A percentile compares a stretch with the other conserved stretches of the same genome.
Conservation (phyloP, 345 rosid species). For the Heritiera littoralis region DNA sequence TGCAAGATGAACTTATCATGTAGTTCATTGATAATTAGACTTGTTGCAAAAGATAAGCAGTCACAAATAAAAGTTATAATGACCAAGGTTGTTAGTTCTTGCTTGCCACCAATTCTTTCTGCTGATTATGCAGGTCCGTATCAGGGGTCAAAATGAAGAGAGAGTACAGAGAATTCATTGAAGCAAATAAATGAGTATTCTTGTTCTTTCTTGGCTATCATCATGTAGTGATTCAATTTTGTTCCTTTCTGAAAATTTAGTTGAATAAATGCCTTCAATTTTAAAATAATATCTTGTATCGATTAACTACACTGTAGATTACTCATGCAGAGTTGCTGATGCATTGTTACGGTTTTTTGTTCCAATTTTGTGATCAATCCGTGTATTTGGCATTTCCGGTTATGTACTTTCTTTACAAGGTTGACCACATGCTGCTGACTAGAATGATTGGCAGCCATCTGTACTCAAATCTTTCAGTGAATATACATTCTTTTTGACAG, state of each 20-base stretch:
- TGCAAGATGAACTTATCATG: neutral
- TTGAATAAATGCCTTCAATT: constrained; percentile 3
- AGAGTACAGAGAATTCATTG: constrained; percentile 89
- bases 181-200: constrained; percentile 64
- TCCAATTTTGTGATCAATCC: neutral
- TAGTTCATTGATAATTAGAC: neutral
- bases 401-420: neutral
- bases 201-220: neutral
- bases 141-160: constrained; percentile 96
- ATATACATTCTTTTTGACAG: neutral
- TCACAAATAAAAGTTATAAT: neutral
- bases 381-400: neutral
- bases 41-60: neutral
- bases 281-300: constrained; percentile 12
- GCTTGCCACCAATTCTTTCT: neutral
- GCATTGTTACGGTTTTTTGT: neutral
- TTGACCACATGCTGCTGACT: neutral
- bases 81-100: neutral
- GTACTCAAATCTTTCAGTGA: neutral
- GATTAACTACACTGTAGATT: constrained; percentile 13
- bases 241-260: neutral
- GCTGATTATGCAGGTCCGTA: constrained; percentile 51
- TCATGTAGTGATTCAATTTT: constrained; percentile 17
- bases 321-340: neutral
- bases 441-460: neutral